Conservation (phyloP, 2,329 filamentous ascomycete species). For the Nigrospora oryzae region DNA sequence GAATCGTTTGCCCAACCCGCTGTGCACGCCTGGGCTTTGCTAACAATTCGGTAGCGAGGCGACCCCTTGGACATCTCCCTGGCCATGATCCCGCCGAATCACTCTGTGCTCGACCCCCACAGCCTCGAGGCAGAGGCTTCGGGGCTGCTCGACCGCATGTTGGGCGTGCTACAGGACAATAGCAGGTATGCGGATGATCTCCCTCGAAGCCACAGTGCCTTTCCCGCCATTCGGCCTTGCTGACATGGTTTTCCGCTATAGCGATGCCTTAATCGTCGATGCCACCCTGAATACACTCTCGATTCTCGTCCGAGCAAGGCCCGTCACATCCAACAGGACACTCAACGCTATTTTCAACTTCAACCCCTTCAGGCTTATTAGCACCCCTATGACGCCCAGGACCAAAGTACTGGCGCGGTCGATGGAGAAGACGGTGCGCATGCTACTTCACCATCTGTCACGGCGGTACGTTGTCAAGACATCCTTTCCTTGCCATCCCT, state of each 20-base stretch:
- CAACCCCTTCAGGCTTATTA: constrained; percentile 79
- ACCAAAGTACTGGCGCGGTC: constrained; percentile 79
- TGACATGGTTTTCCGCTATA: constrained; percentile 23
- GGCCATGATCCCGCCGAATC: constrained; percentile 74
- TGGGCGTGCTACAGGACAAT: constrained; percentile 78
- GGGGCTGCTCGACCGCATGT: constrained; percentile 80
- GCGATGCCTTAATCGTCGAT: constrained; percentile 81
- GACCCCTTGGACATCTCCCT: constrained; percentile 68
- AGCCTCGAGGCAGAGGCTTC: constrained; percentile 89
- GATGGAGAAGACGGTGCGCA: constrained; percentile 87
- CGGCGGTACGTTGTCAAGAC: constrained; percentile 52
- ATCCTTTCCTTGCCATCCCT: constrained; percentile 12
- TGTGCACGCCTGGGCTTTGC: background rate
- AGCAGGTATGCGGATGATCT: constrained; percentile 52
- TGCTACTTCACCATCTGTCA: constrained; percentile 73
- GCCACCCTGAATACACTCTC: constrained; percentile 85
- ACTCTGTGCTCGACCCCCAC: constrained; percentile 68
- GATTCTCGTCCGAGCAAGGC: constrained; percentile 72
- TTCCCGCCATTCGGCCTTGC: background rate
- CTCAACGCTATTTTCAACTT: constrained; percentile 80
- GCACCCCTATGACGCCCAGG: constrained; percentile 67
- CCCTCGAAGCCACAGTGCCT: background rate
- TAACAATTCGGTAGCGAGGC: constrained; percentile 26
- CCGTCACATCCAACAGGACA: constrained; percentile 76
- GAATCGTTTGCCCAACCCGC: constrained; percentile 18